These are phyloP conservation scores for Byssoonygena ceratinophila DNA, from an alignment of 2,329 filamentous ascomycete species.

Conservation along the genomic window DNA sequence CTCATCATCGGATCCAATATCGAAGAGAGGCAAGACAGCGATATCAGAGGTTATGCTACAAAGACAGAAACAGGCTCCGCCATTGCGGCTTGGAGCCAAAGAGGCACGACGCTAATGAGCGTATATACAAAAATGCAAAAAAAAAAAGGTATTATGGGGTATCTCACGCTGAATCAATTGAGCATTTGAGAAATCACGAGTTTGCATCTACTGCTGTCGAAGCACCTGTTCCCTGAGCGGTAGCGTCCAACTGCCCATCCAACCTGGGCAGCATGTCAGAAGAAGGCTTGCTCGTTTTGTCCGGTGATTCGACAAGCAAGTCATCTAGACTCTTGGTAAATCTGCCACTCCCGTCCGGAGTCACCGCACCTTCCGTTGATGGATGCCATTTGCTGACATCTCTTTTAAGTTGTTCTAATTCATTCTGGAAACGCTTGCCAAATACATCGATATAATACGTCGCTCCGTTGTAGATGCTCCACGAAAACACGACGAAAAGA, in stretches of 20 bases:
- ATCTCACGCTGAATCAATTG: slow-evolving; percentile 6
- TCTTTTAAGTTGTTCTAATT: slow-evolving; percentile 75
- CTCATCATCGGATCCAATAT: no score
- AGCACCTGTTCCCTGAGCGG: not conserved
- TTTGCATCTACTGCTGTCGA: slow-evolving; percentile 1
- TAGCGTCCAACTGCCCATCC: not conserved
- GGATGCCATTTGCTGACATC: slow-evolving; percentile 82
- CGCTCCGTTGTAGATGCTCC: slow-evolving; percentile 93
- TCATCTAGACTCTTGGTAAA: slow-evolving; percentile 7
- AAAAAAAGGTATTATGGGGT: slow-evolving; percentile 1
- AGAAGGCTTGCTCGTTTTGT: not conserved
- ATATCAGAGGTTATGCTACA: no score
- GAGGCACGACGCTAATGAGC: not conserved
- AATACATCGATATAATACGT: slow-evolving; percentile 99
- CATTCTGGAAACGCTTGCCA: slow-evolving; percentile 91
- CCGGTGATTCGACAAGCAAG: not conserved
- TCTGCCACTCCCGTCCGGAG: not conserved
- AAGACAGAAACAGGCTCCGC: no score
- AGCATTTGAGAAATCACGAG: slow-evolving; percentile 2
- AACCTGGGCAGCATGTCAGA: not conserved
- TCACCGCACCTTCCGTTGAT: slow-evolving; percentile 12
- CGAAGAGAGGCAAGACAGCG: no score
- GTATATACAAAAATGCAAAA: not conserved
- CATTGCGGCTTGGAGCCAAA: no score
- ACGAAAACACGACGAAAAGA: slow-evolving; percentile 71